These are phyloP conservation scores for Hirsutella rhossiliensis DNA, from an alignment of 2,329 filamentous ascomycete genomes.

Conservation along the genomic window DNA sequence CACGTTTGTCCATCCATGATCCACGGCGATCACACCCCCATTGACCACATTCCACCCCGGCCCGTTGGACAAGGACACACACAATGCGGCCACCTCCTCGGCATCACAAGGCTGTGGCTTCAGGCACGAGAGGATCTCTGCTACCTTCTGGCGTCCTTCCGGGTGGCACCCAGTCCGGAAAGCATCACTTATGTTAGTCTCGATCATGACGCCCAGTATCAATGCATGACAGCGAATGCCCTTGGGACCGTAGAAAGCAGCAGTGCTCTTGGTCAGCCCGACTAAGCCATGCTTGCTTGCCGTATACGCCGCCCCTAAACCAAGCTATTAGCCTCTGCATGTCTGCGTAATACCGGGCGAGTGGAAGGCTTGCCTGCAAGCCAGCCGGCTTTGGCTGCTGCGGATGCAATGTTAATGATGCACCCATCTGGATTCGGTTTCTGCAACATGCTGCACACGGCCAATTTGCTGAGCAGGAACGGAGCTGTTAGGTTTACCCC, in stretches of 20 bases:
- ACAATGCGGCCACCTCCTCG: background rate
- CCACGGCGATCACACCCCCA: background rate
- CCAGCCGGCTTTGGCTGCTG: background rate
- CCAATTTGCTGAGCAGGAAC: background rate
- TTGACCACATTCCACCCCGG: background rate
- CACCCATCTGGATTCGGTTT: background rate
- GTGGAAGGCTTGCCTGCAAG: background rate
- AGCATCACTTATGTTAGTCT: too few species aligned
- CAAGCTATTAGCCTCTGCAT: too few species aligned
- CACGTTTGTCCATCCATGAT: background rate
- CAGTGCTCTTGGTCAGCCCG: too few species aligned
- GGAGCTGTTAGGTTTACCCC: background rate
- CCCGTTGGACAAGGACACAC: background rate
- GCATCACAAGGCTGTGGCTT: background rate
- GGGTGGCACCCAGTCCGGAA: background rate
- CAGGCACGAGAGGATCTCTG: background rate
- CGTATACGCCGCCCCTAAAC: too few species aligned
- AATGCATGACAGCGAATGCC: too few species aligned
- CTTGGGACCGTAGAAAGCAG: too few species aligned
- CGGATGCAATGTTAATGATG: background rate
- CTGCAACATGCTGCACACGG: background rate
- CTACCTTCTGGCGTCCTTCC: background rate
- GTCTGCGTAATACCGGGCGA: too few species aligned
- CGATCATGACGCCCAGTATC: too few species aligned
- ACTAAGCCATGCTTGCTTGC: too few species aligned